Evolutionary conservation across 2,329 filamentous ascomycete genomes (phyloP).

Genomic region (Botrytis squamosa): DNA sequence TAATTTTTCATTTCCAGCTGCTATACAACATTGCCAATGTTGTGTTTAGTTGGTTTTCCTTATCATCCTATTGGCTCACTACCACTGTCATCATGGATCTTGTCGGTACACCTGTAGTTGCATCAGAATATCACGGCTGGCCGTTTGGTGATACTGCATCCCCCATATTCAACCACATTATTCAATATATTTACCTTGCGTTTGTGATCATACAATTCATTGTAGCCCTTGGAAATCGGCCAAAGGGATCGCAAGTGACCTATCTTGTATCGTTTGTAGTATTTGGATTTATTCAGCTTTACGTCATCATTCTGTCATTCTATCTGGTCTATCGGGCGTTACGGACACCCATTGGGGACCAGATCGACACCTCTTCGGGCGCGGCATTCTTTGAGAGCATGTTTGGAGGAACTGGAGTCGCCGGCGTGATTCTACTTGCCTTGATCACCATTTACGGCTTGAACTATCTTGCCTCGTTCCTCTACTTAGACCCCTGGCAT

Average conservation of each 20-base stretch:
- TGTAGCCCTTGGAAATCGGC: slow-evolving; percentile 90
- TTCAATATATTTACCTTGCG: slow-evolving; percentile 89
- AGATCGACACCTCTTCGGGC: slow-evolving; percentile 63
- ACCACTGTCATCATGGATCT: slow-evolving; percentile 97
- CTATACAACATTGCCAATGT: slow-evolving; percentile 90
- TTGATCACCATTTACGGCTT: slow-evolving; percentile 92
- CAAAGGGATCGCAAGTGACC: slow-evolving; percentile 90
- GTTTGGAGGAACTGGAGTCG: slow-evolving; percentile 54
- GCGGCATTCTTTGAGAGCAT: slow-evolving; percentile 74
- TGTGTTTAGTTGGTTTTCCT: slow-evolving; percentile 84
- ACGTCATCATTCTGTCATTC: slow-evolving; percentile 82
- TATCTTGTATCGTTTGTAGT: slow-evolving; percentile 88
- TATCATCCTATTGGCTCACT: slow-evolving; percentile 94
- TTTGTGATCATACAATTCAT: slow-evolving; percentile 96
- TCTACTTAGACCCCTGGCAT: slow-evolving; percentile 99
- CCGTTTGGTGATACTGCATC: slow-evolving; percentile 87
- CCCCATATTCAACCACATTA: slow-evolving; percentile 83
- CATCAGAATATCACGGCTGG: slow-evolving; percentile 63
- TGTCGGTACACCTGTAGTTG: slow-evolving; percentile 68
- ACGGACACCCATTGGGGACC: slow-evolving; percentile 36
- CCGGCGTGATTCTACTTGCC: slow-evolving; percentile 92
- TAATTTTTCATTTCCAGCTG: slow-evolving; percentile 96
- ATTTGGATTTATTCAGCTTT: slow-evolving; percentile 85
- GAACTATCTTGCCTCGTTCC: slow-evolving; percentile 94
- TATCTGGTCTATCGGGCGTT: slow-evolving; percentile 91